Evolutionary conservation across 345 rosid species (phyloP), one percentile per base, ranked within the genome.

Genomic region (Populus tremula): DNA sequence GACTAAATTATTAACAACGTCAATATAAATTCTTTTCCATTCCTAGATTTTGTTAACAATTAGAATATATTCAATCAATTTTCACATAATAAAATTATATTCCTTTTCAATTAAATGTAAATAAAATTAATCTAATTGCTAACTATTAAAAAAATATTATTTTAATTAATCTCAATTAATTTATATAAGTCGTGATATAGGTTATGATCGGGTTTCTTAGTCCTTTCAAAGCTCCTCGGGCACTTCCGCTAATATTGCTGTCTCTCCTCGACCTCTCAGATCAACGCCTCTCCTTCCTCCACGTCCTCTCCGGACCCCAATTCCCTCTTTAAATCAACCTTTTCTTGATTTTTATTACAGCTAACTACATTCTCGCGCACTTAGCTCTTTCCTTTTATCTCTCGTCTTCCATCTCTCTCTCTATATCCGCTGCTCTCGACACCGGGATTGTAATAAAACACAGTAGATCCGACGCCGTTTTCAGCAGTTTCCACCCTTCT

Each of bases 381-480:
- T 10, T 2, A 23, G 8, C 64, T 3, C 14, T 59, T 59, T 59
- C 29, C 29, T 23, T 31, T 10, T 4, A 35, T 17, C 20, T 8
- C 29, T 5, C 18, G 50, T 71, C 74, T 69, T 5, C 71, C 18
- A 21, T 29, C 65, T n/a, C 54, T 21, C 47, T 31, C 35, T 11
- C 65, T 0, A 74, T 56, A 36, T 47, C 53, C 78, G 74, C 71
- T 78, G 71, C 73, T 25, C 49, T 25, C 0, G 36, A n/a, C 64
- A 3, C 64, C 11, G 29, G 2, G 64, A 59, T 23, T 59, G 29
- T 59, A 13, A 47, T 47, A 25, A 67, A 54, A 49, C 25, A 67
- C 18, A 56, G 23, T 59, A 54, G 78, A 75, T 77, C 82, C 76
- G 82, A 39, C 82, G 67, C 53, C 71, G 72, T 79, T 70, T 59